Evolutionary conservation across 176 grass and related monocot genomes (phyloP).

Genomic region (Tillandsia leiboldiana): DNA sequence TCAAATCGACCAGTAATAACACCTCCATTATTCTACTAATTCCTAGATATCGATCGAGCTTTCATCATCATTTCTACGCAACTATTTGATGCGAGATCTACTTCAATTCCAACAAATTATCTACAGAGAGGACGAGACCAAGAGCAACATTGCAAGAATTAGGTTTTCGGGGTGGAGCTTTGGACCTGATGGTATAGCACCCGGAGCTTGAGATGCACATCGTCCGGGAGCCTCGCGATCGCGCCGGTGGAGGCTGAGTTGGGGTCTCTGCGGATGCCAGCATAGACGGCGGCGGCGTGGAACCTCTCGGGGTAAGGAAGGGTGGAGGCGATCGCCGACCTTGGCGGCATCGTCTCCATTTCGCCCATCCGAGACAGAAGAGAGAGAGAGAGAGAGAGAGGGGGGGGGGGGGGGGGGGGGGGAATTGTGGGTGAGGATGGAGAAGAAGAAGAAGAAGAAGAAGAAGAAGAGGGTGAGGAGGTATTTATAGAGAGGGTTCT

Average conservation of each 20-base stretch:
- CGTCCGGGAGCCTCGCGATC: slow-evolving; percentile 9
- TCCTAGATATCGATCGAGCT: no score
- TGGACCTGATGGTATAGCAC: slow-evolving; percentile 14
- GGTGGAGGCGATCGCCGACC: neutral
- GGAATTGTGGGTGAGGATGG: no score
- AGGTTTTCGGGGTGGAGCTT: neutral
- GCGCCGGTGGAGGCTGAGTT: neutral
- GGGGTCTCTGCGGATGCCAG: neutral
- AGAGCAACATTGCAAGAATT: neutral
- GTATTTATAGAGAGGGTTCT: no score
- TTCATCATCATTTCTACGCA: no score
- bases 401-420: no score
- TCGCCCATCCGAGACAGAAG: no score
- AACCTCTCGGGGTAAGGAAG: slow-evolving; percentile 17
- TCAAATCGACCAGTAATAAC: no score
- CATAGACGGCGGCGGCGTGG: slow-evolving; percentile 11
- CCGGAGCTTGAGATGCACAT: slow-evolving; percentile 10
- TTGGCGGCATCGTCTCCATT: no score
- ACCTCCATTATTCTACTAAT: no score
- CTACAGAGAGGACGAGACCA: neutral
- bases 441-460: no score
- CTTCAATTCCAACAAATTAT: neutral
- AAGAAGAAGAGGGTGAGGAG: no score
- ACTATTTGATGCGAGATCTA: neutral
- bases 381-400: neutral